These are phyloP conservation scores for Botrytis sinoallii DNA, from an alignment of 2,329 filamentous ascomycete genomes.

Conservation along the genomic window DNA sequence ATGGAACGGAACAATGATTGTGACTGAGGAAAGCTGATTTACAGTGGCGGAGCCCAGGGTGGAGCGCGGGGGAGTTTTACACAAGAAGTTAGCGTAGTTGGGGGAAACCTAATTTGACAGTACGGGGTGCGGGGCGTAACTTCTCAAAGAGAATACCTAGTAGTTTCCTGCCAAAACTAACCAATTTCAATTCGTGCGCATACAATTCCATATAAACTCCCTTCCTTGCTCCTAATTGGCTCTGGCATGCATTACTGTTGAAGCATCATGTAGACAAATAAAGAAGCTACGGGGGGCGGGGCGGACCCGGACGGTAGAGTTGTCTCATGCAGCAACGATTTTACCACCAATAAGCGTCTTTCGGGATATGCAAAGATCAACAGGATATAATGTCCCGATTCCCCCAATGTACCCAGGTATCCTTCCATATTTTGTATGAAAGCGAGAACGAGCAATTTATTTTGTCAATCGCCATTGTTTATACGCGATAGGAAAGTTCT, in stretches of 20 bases:
- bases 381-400: background rate
- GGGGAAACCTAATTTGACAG: background rate
- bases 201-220: background rate
- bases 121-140: background rate
- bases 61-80: conserved; percentile 1
- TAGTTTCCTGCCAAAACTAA: background rate
- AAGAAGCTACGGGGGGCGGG: background rate
- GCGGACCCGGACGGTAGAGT: background rate
- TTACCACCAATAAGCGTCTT: conserved; percentile 6
- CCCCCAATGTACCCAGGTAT: background rate
- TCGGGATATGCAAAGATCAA: background rate
- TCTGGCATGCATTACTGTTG: background rate
- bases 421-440: background rate
- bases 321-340: background rate
- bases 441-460: background rate
- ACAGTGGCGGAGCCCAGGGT: background rate
- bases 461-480: background rate
- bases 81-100: background rate
- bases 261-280: background rate
- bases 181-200: background rate
- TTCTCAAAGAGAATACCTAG: background rate
- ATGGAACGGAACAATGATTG: background rate
- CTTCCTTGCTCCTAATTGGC: background rate
- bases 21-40: background rate
- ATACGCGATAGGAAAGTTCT: background rate